Evolutionary conservation across 441 rosid species (phyloP).

Genomic region (Croton laevigatus): DNA sequence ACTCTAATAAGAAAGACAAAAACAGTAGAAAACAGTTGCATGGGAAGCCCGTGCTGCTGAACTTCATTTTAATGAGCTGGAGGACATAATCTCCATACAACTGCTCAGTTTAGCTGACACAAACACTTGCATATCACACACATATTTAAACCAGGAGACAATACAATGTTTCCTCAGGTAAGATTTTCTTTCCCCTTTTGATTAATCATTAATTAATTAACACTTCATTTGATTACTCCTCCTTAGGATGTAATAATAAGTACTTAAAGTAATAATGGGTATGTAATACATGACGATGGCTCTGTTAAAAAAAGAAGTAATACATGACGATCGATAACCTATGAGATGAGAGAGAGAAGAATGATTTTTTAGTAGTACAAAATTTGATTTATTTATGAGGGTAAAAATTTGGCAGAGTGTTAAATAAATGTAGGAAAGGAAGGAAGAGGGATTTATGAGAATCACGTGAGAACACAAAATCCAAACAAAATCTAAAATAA

Average conservation of each 20-base stretch:
- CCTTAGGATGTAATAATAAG: too few relatives aligned
- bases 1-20: constrained; percentile 20
- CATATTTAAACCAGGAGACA: neutral
- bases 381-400: constrained; percentile 3
- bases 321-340: too few relatives aligned
- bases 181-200: neutral
- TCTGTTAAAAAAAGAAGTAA: too few relatives aligned
- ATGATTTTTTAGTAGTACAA: neutral
- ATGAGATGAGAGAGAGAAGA: too few relatives aligned
- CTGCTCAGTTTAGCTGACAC: neutral
- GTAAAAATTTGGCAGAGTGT: neutral
- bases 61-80: constrained; percentile 4
- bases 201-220: neutral
- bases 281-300: too few relatives aligned
- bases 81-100: neutral
- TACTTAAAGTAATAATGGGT: too few relatives aligned
- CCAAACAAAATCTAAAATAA: constrained; percentile 33
- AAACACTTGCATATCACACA: neutral
- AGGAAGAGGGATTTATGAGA: constrained; percentile 12
- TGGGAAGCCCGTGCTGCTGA: constrained; percentile 7
- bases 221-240: too few relatives aligned
- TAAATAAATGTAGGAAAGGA: constrained; percentile 21
- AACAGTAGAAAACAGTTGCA: constrained; percentile 33
- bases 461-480: constrained; percentile 39
- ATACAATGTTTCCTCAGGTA: constrained; percentile 4